phyloP scores from a whole-genome alignment of 2,329 filamentous ascomycete species.

The Colletotrichum echinochloae region DNA sequence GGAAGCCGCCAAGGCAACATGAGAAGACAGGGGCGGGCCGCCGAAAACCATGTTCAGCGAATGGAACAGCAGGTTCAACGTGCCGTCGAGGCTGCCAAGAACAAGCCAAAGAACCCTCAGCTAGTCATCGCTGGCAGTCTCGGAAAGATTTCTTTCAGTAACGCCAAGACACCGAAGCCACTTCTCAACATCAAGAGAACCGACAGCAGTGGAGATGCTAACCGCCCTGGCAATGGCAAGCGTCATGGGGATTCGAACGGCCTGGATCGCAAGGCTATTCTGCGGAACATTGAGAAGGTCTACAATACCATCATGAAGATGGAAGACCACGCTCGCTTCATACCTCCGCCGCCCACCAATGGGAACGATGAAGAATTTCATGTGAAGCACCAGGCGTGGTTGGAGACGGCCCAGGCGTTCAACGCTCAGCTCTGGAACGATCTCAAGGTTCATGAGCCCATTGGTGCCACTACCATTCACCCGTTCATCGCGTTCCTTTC shows the following conservation, averaged over 20 bases:
- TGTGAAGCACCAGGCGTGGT: constrained; percentile 83
- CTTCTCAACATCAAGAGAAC: constrained; percentile 93
- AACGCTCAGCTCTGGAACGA: constrained; percentile 86
- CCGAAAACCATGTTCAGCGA: constrained; percentile 96
- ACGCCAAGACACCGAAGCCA: constrained; percentile 96
- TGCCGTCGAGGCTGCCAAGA: constrained; percentile 96
- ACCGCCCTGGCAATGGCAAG: constrained; percentile 64
- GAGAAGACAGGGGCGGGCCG: constrained; percentile 81
- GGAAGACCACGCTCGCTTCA: constrained; percentile 89
- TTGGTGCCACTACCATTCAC: constrained; percentile 80
- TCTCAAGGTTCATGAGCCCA: constrained; percentile 93
- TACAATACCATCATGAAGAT: constrained; percentile 92
- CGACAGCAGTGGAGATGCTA: constrained; percentile 73
- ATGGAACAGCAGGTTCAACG: constrained; percentile 99
- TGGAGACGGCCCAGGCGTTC: constrained; percentile 75
- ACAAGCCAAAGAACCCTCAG: constrained; percentile 97
- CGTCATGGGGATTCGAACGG: constrained; percentile 54
- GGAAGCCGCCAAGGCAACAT: constrained; percentile 82
- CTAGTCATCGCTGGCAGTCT: constrained; percentile 95
- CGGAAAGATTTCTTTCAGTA: constrained; percentile 99
- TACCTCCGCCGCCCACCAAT: constrained; percentile 73
- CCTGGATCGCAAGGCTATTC: constrained; percentile 83
- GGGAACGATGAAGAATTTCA: constrained; percentile 75
- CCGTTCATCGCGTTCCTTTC: constrained; percentile 97
- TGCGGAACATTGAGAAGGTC: constrained; percentile 89